Percentiles rank a stretch among this genome's conserved stretches.
Conservation (phyloP, 1,139 yeast genomes). For the Yamadazyma dushanensis region DNA sequence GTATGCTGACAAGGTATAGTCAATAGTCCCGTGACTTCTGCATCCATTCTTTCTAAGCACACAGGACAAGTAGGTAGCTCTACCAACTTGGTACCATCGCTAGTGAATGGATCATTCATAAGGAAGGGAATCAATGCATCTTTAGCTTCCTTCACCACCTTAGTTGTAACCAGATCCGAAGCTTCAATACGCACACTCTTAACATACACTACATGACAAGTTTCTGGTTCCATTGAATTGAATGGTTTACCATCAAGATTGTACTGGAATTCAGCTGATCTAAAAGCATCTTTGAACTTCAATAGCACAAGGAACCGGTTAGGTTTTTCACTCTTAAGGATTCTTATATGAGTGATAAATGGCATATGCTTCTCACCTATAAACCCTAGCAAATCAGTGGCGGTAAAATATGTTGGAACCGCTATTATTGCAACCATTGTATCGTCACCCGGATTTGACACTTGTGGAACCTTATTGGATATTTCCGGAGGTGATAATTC, state of each 20-base stretch:
- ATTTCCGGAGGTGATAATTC: not conserved
- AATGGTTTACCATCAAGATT: conserved; percentile 73
- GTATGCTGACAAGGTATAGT: conserved; percentile 95
- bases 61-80: conserved; percentile 95
- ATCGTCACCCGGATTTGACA: conserved; percentile 44
- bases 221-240: conserved; percentile 87
- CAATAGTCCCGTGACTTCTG: conserved; percentile 74
- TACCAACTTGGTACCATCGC: conserved; percentile 19
- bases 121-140: conserved; percentile 60
- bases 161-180: conserved; percentile 12
- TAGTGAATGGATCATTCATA: conserved; percentile 71
- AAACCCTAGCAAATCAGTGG: conserved; percentile 79
- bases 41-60: conserved; percentile 87
- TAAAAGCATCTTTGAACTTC: conserved; percentile 59
- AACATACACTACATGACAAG: conserved; percentile 74
- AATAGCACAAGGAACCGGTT: conserved; percentile 76
- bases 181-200: conserved; percentile 47
- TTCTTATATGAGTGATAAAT: conserved; percentile 69
- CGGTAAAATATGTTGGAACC: conserved; percentile 84
- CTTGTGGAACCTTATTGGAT: not conserved
- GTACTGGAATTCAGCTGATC: conserved; percentile 64
- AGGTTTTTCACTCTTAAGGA: conserved; percentile 65
- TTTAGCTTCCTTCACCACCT: conserved; percentile 19
- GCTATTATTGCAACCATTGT: conserved; percentile 78
- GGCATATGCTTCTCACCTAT: conserved; percentile 62